A percentile compares a stretch with the other conserved stretches of the same genome.
These are phyloP conservation scores for Yamadazyma jaroonii DNA, from an alignment of 1,139 yeast genomes.

Conservation along the genomic window DNA sequence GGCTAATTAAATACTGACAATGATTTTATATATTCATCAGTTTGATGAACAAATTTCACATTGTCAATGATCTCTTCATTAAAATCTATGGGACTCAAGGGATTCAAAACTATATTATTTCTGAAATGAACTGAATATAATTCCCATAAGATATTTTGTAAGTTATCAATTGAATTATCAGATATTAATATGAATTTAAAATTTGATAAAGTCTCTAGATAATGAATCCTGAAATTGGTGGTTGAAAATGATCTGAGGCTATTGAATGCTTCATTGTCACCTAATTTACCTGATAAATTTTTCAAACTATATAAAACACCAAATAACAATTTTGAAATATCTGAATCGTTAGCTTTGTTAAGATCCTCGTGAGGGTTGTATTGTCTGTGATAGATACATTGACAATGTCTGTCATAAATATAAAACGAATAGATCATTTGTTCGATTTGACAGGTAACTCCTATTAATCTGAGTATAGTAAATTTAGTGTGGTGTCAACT, in stretches of 20 bases:
- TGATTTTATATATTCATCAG: conserved; percentile 38
- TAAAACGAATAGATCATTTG: conserved; percentile 60
- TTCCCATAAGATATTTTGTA: conserved; percentile 60
- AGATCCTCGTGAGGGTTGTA: conserved; percentile 33
- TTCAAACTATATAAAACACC: conserved; percentile 85
- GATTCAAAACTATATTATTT: conserved; percentile 66
- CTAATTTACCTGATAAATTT: conserved; percentile 66
- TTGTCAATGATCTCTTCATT: conserved; percentile 39
- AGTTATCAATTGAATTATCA: conserved; percentile 61
- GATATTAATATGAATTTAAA: conserved; percentile 73
- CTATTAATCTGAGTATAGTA: background rate
- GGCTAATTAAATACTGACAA: conserved; percentile 21
- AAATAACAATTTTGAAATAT: conserved; percentile 74
- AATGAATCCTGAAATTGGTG: conserved; percentile 73
- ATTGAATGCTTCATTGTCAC: conserved; percentile 37
- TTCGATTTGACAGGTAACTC: background rate
- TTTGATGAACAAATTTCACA: conserved; percentile 39
- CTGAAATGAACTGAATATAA: conserved; percentile 69
- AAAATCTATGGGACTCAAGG: conserved; percentile 53
- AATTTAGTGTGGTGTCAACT: too few species aligned
- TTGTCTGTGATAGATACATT: conserved; percentile 70
- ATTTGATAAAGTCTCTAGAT: conserved; percentile 75
- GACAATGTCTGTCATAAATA: conserved; percentile 88
- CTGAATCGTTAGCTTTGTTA: conserved; percentile 58
- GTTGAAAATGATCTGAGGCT: conserved; percentile 66